Conservation (phyloP, 148 eudicot genomes). For the Amaranthus hypochondriacus region DNA sequence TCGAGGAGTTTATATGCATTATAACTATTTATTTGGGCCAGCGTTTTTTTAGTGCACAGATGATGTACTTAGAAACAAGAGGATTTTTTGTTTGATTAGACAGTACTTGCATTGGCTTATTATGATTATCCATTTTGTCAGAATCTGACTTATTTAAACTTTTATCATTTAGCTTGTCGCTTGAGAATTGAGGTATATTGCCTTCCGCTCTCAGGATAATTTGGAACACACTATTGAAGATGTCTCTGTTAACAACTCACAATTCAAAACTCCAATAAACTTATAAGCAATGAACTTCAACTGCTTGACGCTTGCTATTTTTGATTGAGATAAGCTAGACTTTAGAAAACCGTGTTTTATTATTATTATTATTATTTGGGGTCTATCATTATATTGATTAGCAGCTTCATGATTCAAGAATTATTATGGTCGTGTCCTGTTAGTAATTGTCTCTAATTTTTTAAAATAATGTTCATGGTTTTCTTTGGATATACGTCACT, state of each 20-base stretch:
- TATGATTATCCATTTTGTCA: neutral
- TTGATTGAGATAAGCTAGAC: constrained; percentile 1
- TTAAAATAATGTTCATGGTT: neutral
- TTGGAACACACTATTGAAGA: neutral
- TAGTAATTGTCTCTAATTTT: neutral
- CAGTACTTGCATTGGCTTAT: neutral
- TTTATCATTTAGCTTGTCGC: neutral
- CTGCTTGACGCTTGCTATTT: neutral
- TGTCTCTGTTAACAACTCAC: neutral
- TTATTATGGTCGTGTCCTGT: neutral
- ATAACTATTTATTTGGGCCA: neutral
- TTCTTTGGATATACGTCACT: neutral
- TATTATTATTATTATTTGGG: neutral
- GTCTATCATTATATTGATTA: neutral
- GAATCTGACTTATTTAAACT: neutral
- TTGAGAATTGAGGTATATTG: neutral
- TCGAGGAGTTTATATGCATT: neutral
- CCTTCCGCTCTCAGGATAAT: neutral
- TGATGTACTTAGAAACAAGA: neutral
- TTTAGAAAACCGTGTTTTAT: neutral
- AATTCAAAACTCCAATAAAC: neutral
- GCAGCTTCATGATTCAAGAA: neutral
- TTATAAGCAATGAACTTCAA: neutral
- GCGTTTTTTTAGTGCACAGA: constrained; percentile 2
- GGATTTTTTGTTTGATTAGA: neutral